A percentile compares a stretch with the other conserved stretches of the same genome.
phyloP scores from a whole-genome alignment of 148 eudicot species.

The Rhododendron ovatum region DNA sequence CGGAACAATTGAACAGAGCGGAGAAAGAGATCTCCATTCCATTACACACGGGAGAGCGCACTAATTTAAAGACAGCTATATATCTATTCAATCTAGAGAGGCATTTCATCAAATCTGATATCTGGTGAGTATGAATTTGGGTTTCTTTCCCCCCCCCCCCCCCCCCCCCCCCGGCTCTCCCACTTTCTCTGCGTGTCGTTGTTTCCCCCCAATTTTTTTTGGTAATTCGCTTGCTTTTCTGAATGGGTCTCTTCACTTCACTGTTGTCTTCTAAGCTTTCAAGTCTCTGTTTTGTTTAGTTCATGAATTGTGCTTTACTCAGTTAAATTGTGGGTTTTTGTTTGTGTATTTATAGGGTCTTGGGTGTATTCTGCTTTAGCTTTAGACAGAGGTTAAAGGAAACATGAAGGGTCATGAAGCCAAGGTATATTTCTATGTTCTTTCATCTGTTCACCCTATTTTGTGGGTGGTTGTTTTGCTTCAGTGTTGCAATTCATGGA shows the following conservation, averaged over 20 bases:
- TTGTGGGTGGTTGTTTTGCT: background rate
- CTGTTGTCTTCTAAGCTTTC: background rate
- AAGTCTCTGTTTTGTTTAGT: background rate
- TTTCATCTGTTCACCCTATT: no score
- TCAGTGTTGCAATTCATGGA: background rate
- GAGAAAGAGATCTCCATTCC: background rate
- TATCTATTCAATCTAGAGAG: background rate
- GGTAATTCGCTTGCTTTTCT: background rate
- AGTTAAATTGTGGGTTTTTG: background rate
- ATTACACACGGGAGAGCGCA: background rate
- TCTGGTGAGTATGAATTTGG: background rate
- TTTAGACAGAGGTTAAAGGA: background rate
- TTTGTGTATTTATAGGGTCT: background rate
- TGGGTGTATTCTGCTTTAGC: background rate
- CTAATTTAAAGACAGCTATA: background rate
- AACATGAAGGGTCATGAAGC: conserved; percentile 23
- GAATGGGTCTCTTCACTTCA: background rate
- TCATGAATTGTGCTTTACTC: background rate
- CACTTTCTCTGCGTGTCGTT: background rate
- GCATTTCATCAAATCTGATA: background rate
- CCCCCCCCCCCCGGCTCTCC: no score
- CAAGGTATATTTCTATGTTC: conserved; percentile 7
- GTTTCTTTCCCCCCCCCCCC: background rate
- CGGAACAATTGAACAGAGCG: background rate
- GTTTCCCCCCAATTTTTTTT: background rate